Evolutionary conservation across 805 yeast genomes (phyloP).

Genomic region (Suhomyces prunicola): DNA sequence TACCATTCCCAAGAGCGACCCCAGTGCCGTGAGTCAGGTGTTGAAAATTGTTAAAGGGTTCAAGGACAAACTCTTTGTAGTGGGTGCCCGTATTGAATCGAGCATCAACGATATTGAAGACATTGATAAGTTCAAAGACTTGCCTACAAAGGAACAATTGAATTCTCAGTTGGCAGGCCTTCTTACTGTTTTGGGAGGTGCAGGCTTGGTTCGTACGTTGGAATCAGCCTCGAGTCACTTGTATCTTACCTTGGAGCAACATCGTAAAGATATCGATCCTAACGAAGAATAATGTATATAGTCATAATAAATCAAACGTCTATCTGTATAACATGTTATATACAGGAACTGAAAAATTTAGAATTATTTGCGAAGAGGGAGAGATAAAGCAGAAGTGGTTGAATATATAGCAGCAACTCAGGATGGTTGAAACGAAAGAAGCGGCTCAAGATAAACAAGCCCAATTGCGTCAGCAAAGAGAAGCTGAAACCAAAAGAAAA

Average conservation of each 20-base stretch:
- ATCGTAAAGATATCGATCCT: slow-evolving; percentile 42
- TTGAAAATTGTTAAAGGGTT: slow-evolving; percentile 59
- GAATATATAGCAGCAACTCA: not conserved
- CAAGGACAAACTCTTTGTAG: slow-evolving; percentile 70
- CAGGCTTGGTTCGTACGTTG: slow-evolving; percentile 80
- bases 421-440: not conserved
- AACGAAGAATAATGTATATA: slow-evolving; percentile 1
- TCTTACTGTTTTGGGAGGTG: slow-evolving; percentile 82
- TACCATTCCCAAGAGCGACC: slow-evolving; percentile 65
- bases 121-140: slow-evolving; percentile 61
- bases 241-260: slow-evolving; percentile 72
- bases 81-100: slow-evolving; percentile 82
- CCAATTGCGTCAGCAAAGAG: slow-evolving; percentile 19
- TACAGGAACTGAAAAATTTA: slow-evolving; percentile 7
- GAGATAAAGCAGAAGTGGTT: not conserved
- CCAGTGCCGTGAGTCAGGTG: slow-evolving; percentile 59
- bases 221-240: slow-evolving; percentile 64
- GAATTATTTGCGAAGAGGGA: not conserved
- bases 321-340: not conserved
- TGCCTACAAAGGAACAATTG: slow-evolving; percentile 68
- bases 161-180: slow-evolving; percentile 82
- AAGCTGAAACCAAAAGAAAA: slow-evolving; percentile 42
- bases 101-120: slow-evolving; percentile 50
- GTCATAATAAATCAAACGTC: not conserved
- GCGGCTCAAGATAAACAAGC: slow-evolving; percentile 13